phyloP scores from a whole-genome alignment of 768 basidiomycete species.

The Solioccasus polychromus region DNA sequence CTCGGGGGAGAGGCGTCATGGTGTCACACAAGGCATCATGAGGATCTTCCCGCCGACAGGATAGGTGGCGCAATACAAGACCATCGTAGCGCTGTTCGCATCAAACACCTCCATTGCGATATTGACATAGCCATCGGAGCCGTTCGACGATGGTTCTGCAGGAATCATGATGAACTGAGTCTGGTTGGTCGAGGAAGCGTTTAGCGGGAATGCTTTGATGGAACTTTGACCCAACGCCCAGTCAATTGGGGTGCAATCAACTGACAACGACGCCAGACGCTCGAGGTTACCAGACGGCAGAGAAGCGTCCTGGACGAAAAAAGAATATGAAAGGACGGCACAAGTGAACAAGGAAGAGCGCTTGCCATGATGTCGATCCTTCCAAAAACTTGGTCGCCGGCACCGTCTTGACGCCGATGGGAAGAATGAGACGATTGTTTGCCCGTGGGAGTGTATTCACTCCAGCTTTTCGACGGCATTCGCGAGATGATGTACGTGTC shows the following conservation, averaged over 20 bases:
- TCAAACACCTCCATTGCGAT: conserved; percentile 46
- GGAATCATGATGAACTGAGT: conserved; percentile 44
- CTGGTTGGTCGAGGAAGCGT: conserved; percentile 46
- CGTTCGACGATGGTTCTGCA: conserved; percentile 6
- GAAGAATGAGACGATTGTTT: not conserved
- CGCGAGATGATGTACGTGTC: conserved; percentile 26
- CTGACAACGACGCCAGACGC: conserved; percentile 22
- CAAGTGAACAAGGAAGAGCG: conserved; percentile 7
- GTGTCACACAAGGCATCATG: conserved; percentile 47
- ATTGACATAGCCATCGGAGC: conserved; percentile 16
- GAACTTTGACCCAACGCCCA: conserved; percentile 27
- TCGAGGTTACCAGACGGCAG: conserved; percentile 1
- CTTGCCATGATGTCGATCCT: conserved; percentile 49
- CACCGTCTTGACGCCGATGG: conserved; percentile 12
- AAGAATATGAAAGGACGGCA: conserved; percentile 2
- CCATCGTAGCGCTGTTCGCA: conserved; percentile 32
- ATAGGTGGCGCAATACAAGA: conserved; percentile 59
- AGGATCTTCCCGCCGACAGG: too few relatives aligned
- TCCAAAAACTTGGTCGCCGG: conserved; percentile 35
- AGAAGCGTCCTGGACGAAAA: conserved; percentile 4
- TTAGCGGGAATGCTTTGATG: conserved; percentile 38
- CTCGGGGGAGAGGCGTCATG: not conserved
- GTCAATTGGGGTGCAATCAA: conserved; percentile 22
- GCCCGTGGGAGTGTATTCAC: not conserved
- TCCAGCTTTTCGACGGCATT: not conserved